Conservation (phyloP, 345 rosid species). For the Clarkia xantiana region DNA sequence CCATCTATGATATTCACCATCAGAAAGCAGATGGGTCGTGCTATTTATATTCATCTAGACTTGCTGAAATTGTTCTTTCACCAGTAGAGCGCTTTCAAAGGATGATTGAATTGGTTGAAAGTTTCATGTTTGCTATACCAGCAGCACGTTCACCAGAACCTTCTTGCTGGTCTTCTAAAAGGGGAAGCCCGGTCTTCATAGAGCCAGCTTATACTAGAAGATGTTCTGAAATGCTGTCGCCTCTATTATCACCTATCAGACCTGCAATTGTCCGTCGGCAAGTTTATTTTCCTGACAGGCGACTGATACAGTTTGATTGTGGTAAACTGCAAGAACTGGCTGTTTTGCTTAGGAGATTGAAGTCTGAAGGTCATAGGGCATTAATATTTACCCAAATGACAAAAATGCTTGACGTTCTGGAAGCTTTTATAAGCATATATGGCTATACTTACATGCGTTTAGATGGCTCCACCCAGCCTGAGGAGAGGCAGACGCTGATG, state of each 20-base stretch:
- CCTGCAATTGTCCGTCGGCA: constrained; percentile 95
- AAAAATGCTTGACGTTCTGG: constrained; percentile 96
- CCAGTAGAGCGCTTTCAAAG: constrained; percentile 76
- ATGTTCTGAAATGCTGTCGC: constrained; percentile 53
- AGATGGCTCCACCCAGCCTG: constrained; percentile 99
- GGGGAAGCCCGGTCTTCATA: constrained; percentile 43
- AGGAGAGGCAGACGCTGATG: constrained; percentile 98
- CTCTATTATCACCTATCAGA: constrained; percentile 73
- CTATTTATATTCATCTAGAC: constrained; percentile 52
- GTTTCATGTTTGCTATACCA: constrained; percentile 89
- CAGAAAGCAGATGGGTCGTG: constrained; percentile 36
- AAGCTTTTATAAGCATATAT: constrained; percentile 88
- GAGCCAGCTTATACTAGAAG: constrained; percentile 40
- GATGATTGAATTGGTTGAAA: constrained; percentile 67
- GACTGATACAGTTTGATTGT: constrained; percentile 98
- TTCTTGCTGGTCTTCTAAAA: constrained; percentile 76
- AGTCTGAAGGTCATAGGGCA: constrained; percentile 92
- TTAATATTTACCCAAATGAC: constrained; percentile 99
- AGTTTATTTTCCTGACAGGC: constrained; percentile 91
- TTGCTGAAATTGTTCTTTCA: constrained; percentile 73
- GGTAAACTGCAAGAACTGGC: constrained; percentile 99
- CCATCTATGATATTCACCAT: constrained; percentile 40
- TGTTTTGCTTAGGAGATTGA: constrained; percentile 66
- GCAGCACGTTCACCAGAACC: constrained; percentile 82
- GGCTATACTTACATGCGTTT: constrained; percentile 99